Evolutionary conservation across 2,329 filamentous ascomycete species (phyloP).

Genomic region (Aspergillus japonicus): DNA sequence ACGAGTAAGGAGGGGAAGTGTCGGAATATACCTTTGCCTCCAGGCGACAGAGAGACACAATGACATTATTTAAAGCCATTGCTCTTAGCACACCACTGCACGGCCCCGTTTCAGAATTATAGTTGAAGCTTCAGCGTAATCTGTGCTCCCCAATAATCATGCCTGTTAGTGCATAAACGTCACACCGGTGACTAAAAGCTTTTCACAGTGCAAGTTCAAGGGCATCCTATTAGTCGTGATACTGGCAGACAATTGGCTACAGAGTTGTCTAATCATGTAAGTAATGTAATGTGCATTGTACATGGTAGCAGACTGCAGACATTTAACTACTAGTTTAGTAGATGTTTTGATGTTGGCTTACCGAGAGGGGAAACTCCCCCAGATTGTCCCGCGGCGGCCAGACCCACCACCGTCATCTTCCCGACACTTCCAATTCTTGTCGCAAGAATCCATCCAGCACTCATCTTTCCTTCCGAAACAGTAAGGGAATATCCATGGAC

Average conservation of each 20-base stretch:
- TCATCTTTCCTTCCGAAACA: conserved; percentile 16
- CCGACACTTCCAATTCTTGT: conserved; percentile 5
- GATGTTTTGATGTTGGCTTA: not conserved
- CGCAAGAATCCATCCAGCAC: conserved; percentile 1
- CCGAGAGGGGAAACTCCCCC: not conserved
- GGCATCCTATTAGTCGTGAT: not conserved
- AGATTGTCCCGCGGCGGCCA: not conserved
- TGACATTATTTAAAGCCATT: not conserved
- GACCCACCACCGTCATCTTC: not conserved
- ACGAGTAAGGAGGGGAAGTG: not conserved
- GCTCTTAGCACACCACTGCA: not conserved
- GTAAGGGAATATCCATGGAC: conserved; percentile 62
- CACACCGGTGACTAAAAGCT: not conserved
- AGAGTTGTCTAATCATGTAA: not conserved
- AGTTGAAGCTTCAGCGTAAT: not conserved
- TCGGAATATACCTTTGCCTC: not conserved
- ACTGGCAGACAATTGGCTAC: not conserved
- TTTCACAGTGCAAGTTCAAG: not conserved
- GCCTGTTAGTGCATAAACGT: not conserved
- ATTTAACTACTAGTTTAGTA: not conserved
- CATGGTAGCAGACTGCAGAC: not conserved
- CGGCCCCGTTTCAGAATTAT: not conserved
- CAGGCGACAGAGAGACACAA: not conserved
- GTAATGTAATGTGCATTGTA: not conserved
- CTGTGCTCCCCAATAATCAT: not conserved